These are phyloP conservation scores for Kodamaea leandrae DNA, from an alignment of 805 yeast genomes.

Conservation along the genomic window DNA sequence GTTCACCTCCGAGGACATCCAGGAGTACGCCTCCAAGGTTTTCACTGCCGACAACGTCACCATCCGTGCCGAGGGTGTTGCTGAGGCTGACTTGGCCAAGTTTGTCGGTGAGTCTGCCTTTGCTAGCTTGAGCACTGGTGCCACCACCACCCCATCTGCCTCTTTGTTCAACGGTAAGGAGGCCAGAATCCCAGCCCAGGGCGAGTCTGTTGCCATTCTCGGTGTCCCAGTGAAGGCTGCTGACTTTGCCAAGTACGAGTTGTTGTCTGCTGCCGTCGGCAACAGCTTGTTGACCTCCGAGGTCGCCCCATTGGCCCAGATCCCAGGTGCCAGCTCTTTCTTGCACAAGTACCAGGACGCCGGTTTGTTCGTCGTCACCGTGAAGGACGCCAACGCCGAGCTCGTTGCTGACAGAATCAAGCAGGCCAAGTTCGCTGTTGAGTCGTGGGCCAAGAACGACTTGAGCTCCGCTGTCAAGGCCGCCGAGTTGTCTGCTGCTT, in stretches of 20 bases:
- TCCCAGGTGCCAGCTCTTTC: constrained; percentile 49
- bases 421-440: constrained; percentile 48
- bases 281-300: constrained; percentile 57
- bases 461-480: constrained; percentile 53
- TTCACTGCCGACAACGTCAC: constrained; percentile 71
- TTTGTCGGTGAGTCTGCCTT: constrained; percentile 69
- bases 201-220: constrained; percentile 70
- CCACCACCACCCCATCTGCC: constrained; percentile 34
- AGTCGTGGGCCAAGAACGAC: constrained; percentile 40
- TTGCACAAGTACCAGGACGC: constrained; percentile 71
- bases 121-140: constrained; percentile 59
- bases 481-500: constrained; percentile 42
- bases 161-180: constrained; percentile 61
- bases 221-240: constrained; percentile 73
- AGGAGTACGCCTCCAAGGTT: constrained; percentile 60
- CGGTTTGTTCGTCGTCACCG: constrained; percentile 72
- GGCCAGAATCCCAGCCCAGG: constrained; percentile 61
- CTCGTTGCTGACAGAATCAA: constrained; percentile 60
- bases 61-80: constrained; percentile 71
- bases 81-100: constrained; percentile 62
- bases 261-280: constrained; percentile 67
- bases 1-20: constrained; percentile 60
- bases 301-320: constrained; percentile 46
- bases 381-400: constrained; percentile 52
- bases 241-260: constrained; percentile 65